phyloP scores from a whole-genome alignment of 805 yeast genomes.

The Candida piceae region DNA sequence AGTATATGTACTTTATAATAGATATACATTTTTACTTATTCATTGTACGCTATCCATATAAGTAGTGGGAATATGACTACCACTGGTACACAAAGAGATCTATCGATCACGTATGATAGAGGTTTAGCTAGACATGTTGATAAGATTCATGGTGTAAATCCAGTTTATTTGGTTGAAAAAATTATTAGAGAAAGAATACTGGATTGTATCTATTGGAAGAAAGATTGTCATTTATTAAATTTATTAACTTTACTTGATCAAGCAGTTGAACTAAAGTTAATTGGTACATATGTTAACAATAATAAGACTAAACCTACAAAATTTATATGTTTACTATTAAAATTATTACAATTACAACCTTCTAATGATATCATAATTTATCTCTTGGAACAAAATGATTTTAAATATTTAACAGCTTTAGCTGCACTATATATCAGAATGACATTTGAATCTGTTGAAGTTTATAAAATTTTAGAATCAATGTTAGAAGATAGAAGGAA shows the following conservation, averaged over 20 bases:
- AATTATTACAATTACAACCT: constrained; percentile 76
- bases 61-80: background rate
- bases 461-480: constrained; percentile 49
- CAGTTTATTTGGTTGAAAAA: constrained; percentile 50
- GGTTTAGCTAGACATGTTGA: constrained; percentile 27
- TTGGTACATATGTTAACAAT: constrained; percentile 40
- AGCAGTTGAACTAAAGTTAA: constrained; percentile 33
- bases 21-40: too few relatives aligned
- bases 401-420: constrained; percentile 72
- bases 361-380: constrained; percentile 47
- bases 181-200: constrained; percentile 52
- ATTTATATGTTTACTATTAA: constrained; percentile 70
- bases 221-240: constrained; percentile 46
- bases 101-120: constrained; percentile 28
- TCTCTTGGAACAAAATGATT: constrained; percentile 56
- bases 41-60: background rate
- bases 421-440: constrained; percentile 60
- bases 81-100: constrained; percentile 2
- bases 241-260: constrained; percentile 41
- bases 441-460: constrained; percentile 38
- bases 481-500: constrained; percentile 64
- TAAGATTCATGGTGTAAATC: constrained; percentile 40
- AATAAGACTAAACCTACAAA: constrained; percentile 57
- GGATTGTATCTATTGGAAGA: constrained; percentile 56
- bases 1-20: too few relatives aligned